Evolutionary conservation across 371 early-diverging fungal genomes (phyloP).

Genomic region (Syncephalastrum monosporum): DNA sequence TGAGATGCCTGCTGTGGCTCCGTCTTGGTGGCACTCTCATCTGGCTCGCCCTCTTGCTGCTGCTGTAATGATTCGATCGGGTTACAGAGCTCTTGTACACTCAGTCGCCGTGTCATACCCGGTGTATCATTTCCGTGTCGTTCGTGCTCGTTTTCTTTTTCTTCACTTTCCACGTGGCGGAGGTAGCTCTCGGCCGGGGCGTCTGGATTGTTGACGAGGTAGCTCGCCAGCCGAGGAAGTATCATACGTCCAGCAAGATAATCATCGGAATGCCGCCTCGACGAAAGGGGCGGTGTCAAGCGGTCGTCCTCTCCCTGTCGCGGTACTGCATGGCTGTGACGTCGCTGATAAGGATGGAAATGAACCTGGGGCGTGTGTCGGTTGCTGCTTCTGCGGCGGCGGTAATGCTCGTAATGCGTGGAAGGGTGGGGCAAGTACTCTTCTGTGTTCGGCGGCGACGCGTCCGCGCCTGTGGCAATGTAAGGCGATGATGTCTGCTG

Average conservation of each 20-base stretch:
- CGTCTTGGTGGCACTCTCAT: neutral
- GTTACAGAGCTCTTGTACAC: conserved; percentile 40
- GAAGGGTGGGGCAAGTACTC: conserved; percentile 7
- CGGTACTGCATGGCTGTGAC: neutral
- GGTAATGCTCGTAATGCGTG: conserved; percentile 1
- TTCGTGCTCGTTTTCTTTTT: conserved; percentile 1
- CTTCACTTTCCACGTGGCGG: conserved; percentile 8
- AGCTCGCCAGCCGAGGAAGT: conserved; percentile 36
- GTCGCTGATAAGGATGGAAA: conserved; percentile 27
- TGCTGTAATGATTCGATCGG: conserved; percentile 33
- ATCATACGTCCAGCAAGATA: conserved; percentile 19
- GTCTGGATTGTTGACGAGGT: conserved; percentile 34
- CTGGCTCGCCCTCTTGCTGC: conserved; percentile 6
- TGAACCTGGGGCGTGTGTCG: conserved; percentile 25
- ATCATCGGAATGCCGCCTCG: conserved; percentile 16
- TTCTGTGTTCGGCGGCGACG: neutral
- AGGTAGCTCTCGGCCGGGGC: conserved; percentile 38
- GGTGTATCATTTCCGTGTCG: neutral
- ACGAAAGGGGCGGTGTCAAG: conserved; percentile 6
- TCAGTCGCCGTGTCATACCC: conserved; percentile 27
- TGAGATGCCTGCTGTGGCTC: no score
- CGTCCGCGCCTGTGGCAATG: neutral
- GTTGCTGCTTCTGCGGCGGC: conserved; percentile 1
- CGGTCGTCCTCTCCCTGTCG: conserved; percentile 7
- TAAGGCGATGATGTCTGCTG: no score